Percentiles rank a stretch among this genome's conserved stretches.
Conservation (phyloP, 371 early-diverging fungal species). For the Umbelopsis sp. region DNA sequence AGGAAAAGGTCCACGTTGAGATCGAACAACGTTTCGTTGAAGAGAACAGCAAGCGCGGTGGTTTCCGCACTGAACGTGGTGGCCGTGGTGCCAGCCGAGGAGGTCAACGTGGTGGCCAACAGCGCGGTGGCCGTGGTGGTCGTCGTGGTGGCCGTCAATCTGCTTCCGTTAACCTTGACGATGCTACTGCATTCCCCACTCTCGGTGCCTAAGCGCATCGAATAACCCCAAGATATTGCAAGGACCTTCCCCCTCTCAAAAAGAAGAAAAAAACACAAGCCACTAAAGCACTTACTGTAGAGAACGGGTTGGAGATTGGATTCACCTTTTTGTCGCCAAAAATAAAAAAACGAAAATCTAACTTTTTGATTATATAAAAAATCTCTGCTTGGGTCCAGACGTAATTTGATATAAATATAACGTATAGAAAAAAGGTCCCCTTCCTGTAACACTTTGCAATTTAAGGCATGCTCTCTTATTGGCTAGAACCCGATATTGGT, state of each 20-base stretch:
- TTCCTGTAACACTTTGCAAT: background rate
- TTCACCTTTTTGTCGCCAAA: constrained; percentile 19
- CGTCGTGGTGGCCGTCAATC: constrained; percentile 37
- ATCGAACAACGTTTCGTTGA: constrained; percentile 53
- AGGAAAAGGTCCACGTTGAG: constrained; percentile 52
- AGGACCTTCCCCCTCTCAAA: constrained; percentile 18
- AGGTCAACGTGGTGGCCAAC: constrained; percentile 24
- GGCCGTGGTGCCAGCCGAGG: constrained; percentile 37
- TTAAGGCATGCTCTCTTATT: background rate
- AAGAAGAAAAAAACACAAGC: constrained; percentile 4
- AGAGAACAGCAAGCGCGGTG: constrained; percentile 45
- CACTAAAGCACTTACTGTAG: constrained; percentile 4
- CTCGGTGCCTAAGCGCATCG: constrained; percentile 54
- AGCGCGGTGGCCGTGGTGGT: constrained; percentile 39
- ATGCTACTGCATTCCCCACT: constrained; percentile 76
- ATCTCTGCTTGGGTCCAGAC: background rate
- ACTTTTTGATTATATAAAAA: background rate
- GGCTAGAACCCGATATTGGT: constrained; percentile 12
- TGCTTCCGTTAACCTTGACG: constrained; percentile 62
- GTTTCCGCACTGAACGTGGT: constrained; percentile 44
- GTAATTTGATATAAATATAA: background rate
- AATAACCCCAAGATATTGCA: constrained; percentile 7
- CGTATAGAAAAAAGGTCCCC: too few species aligned
- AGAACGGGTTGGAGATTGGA: constrained; percentile 20
- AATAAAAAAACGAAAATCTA: constrained; percentile 10